phyloP scores from a whole-genome alignment of 306 rosid species.

The Begonia fuchsioides region DNA sequence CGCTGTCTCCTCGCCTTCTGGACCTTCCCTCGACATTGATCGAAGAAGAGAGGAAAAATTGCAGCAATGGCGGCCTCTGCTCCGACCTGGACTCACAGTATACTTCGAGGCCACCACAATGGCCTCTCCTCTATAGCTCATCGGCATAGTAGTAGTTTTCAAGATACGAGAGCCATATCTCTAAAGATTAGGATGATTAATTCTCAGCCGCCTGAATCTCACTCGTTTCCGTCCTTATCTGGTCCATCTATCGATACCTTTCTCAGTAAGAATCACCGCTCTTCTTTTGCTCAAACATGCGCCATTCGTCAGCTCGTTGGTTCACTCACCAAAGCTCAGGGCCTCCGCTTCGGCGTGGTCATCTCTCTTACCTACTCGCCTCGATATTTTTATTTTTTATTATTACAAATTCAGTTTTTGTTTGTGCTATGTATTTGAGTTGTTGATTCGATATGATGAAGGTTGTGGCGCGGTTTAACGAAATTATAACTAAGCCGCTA shows the following conservation, averaged over 20 bases:
- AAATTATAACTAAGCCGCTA: slow-evolving; percentile 64
- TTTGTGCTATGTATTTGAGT: background rate
- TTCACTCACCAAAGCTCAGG: slow-evolving; percentile 51
- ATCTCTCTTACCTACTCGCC: background rate
- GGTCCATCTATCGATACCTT: slow-evolving; percentile 4
- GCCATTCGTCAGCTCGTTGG: slow-evolving; percentile 77
- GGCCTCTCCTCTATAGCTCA: too few species aligned
- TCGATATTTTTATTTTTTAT: background rate
- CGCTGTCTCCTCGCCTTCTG: too few species aligned
- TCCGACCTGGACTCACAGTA: too few species aligned
- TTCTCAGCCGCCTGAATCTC: background rate
- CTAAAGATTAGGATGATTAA: too few species aligned
- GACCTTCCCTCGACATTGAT: too few species aligned
- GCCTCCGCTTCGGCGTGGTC: slow-evolving; percentile 86
- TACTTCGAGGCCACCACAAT: too few species aligned
- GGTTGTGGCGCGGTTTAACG: slow-evolving; percentile 95
- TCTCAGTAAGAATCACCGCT: slow-evolving; percentile 24
- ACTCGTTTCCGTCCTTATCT: slow-evolving; percentile 1
- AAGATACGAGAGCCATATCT: too few species aligned
- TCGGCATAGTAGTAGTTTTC: too few species aligned
- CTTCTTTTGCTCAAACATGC: slow-evolving; percentile 31
- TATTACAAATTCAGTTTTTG: background rate
- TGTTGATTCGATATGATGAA: slow-evolving; percentile 13
- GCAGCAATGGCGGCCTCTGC: too few species aligned
- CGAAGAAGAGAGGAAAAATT: too few species aligned